Conservation (phyloP, 2,329 filamentous ascomycete genomes). For the Neofusicoccum sp. region DNA sequence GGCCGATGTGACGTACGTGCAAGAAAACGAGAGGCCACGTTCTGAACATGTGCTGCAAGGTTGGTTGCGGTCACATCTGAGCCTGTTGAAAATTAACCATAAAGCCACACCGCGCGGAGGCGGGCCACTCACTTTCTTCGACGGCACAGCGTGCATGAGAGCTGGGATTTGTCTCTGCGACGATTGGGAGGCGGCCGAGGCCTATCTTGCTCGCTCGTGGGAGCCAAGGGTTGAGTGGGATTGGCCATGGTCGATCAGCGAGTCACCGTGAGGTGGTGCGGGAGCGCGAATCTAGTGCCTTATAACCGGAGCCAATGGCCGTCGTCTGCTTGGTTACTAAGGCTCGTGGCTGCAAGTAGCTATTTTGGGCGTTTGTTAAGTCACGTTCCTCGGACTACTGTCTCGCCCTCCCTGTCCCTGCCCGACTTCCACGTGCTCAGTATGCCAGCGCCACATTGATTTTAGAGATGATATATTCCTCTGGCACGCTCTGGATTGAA, state of each 20-base stretch:
- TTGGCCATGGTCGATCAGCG: neutral
- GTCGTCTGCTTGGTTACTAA: no score
- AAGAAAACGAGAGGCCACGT: neutral
- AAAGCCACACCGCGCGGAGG: neutral
- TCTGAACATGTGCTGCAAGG: slow-evolving; percentile 23
- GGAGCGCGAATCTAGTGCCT: no score
- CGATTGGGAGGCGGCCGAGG: slow-evolving; percentile 30
- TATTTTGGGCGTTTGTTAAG: no score
- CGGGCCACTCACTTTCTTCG: slow-evolving; percentile 31
- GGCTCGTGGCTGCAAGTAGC: no score
- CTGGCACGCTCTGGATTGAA: no score
- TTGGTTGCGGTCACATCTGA: slow-evolving; percentile 23
- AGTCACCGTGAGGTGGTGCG: no score
- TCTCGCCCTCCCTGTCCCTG: no score
- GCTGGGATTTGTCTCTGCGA: slow-evolving; percentile 35
- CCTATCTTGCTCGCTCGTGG: slow-evolving; percentile 24
- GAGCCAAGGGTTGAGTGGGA: slow-evolving; percentile 22
- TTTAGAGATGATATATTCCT: no score
- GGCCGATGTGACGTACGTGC: neutral
- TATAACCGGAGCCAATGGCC: no score
- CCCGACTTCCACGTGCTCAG: no score
- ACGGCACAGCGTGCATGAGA: slow-evolving; percentile 35
- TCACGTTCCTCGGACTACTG: no score
- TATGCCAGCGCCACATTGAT: no score
- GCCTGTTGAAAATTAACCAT: slow-evolving; percentile 23